These are phyloP conservation scores for Ogataea haglerorum DNA, from an alignment of 805 yeast genomes.

Conservation along the genomic window DNA sequence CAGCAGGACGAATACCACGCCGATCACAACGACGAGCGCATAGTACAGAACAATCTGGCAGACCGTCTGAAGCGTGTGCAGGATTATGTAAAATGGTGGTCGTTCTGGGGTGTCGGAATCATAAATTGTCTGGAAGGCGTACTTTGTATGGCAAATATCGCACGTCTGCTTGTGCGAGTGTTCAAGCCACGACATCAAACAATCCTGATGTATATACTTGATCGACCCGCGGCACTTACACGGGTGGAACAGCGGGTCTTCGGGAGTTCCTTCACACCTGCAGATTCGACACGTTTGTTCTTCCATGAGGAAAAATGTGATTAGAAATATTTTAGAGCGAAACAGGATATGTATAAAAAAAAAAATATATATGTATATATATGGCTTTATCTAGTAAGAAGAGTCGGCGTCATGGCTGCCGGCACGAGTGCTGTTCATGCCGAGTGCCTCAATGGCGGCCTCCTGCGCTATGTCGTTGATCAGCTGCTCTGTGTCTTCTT, in stretches of 20 bases:
- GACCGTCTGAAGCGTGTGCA: constrained; percentile 33
- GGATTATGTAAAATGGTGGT: constrained; percentile 53
- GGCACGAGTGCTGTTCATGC: constrained; percentile 2
- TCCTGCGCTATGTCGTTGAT: constrained; percentile 22
- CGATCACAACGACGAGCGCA: constrained; percentile 31
- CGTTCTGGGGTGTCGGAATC: constrained; percentile 43
- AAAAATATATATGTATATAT: not conserved
- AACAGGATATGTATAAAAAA: not conserved
- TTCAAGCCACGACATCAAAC: constrained; percentile 82
- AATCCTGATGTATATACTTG: constrained; percentile 88
- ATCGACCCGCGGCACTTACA: constrained; percentile 94
- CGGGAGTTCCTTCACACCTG: constrained; percentile 79
- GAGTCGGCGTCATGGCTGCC: too few species aligned
- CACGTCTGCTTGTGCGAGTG: constrained; percentile 66
- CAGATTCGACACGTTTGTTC: constrained; percentile 84
- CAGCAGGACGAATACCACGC: constrained; percentile 40
- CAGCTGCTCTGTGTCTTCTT: constrained; percentile 16
- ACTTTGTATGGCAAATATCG: constrained; percentile 83
- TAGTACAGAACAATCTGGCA: constrained; percentile 13
- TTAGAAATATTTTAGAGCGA: not conserved
- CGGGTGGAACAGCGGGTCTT: constrained; percentile 83
- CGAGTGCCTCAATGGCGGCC: constrained; percentile 20
- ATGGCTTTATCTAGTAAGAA: not conserved
- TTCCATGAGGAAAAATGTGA: constrained; percentile 15
- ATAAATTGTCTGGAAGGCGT: constrained; percentile 45